Evolutionary conservation across 768 basidiomycete species (phyloP).

Genomic region (Leccinum pellstonianum): DNA sequence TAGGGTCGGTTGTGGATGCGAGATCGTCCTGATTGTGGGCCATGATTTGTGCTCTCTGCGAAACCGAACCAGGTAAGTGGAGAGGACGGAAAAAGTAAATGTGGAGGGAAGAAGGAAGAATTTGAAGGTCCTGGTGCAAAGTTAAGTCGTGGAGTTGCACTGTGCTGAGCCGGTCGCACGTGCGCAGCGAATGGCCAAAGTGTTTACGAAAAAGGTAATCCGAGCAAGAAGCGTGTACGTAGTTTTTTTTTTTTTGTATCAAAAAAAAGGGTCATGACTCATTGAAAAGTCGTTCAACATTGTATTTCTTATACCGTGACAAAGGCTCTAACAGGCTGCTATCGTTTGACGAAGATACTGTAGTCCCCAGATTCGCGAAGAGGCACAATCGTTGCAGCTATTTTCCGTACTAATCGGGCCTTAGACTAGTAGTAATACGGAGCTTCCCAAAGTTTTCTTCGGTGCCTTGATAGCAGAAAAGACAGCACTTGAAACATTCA

Average conservation of each 20-base stretch:
- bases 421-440: too few species aligned
- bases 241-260: too few species aligned
- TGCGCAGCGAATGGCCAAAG: conserved; percentile 16
- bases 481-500: background rate
- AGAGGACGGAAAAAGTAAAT: background rate
- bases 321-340: too few species aligned
- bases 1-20: conserved; percentile 6
- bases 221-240: background rate
- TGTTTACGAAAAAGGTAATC: conserved; percentile 17
- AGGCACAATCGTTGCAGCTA: too few species aligned
- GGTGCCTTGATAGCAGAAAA: background rate
- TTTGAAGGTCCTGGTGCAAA: background rate
- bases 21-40: conserved; percentile 16
- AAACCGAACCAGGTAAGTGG: background rate
- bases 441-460: background rate
- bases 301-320: too few species aligned
- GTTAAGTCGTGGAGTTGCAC: conserved; percentile 11
- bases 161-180: conserved; percentile 17
- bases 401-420: too few species aligned
- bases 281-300: background rate
- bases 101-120: conserved; percentile 1
- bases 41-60: conserved; percentile 14
- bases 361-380: background rate
- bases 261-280: too few species aligned
- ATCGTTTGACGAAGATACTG: background rate